Evolutionary conservation across 768 basidiomycete species (phyloP), one percentile per base, ranked within the genome.

Genomic region (Rhodotorula kratochvilovae): DNA sequence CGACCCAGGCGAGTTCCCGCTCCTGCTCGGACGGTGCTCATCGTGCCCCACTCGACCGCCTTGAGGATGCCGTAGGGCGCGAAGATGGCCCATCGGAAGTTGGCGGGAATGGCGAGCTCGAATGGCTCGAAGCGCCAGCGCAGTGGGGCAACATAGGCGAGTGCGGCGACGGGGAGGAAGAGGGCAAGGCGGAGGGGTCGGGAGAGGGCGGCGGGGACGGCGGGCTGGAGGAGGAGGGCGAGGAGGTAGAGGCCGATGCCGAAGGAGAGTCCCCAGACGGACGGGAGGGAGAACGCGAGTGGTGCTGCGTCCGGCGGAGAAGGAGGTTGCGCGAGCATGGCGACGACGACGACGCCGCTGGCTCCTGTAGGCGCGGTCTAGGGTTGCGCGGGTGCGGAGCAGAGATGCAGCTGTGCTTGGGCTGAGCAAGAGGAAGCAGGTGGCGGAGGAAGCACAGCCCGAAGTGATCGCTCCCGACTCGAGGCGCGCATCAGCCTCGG

Each of bases 151-250:
- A 42, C 19, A 6, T 23, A 25, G 33, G 61, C 70, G 48, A 66
- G 56, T 23, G 12, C 13, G n/a, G 56, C 65, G 23, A 65, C 57
- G 13, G 56, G 61, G 46, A 46, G 46, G 29, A 66, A 36, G 3
- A 71, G 51, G 39, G 36, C 42, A 16, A 56, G 39, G 2, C 70
- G 60, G 13, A 61, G 61, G 1, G 7, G 25, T 0, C 65, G 61
- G 27, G 70, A 71, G 48, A 54, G 1, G n/a, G 31, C 29, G 2
- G 70, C 39, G 1, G 70, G 65, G 12, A 71, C 50, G 25, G 61
- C n/a, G 21, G 70, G 70, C n/a, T 71, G 70, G 3, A 71, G 70
- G 54, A 71, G 65, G 48, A 71, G 29, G 56, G 61, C 62, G 61
- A 71, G 61, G 31, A 58, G 29, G 64, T 67, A 45, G 35, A 70